phyloP scores from a whole-genome alignment of 2,329 filamentous ascomycete species.

The Fusarium veterinarium region DNA sequence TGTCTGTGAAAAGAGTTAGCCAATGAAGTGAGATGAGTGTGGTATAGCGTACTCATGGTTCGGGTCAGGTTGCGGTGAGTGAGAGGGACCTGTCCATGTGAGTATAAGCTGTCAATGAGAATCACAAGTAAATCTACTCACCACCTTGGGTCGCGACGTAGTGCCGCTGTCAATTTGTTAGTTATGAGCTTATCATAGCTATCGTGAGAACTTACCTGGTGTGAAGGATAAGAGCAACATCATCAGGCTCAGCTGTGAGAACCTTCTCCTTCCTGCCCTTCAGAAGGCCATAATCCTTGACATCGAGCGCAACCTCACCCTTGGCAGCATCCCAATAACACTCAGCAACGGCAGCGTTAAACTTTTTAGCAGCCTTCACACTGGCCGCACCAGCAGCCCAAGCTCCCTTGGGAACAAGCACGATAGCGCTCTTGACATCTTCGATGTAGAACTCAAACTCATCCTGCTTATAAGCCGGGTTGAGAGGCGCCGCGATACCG shows the following conservation, averaged over 20 bases:
- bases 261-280: slow-evolving; percentile 56
- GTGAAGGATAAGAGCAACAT: slow-evolving; percentile 84
- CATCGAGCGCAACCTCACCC: slow-evolving; percentile 77
- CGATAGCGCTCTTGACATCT: slow-evolving; percentile 82
- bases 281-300: slow-evolving; percentile 80
- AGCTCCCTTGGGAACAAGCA: slow-evolving; percentile 79
- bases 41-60: slow-evolving; percentile 72
- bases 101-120: slow-evolving; percentile 1
- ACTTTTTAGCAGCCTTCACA: slow-evolving; percentile 81
- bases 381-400: slow-evolving; percentile 75
- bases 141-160: slow-evolving; percentile 86
- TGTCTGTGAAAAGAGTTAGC: slow-evolving; percentile 58
- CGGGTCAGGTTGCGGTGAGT: slow-evolving; percentile 83
- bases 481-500: slow-evolving; percentile 85
- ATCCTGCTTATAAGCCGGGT: slow-evolving; percentile 87
- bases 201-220: slow-evolving; percentile 62
- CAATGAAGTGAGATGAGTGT: slow-evolving; percentile 38
- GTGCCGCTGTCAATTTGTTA: slow-evolving; percentile 68
- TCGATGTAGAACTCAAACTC: slow-evolving; percentile 95
- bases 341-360: slow-evolving; percentile 86
- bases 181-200: slow-evolving; percentile 5
- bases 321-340: slow-evolving; percentile 79
- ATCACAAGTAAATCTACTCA: slow-evolving; percentile 51
- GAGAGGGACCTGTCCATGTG: slow-evolving; percentile 70
- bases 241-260: slow-evolving; percentile 72